Conservation (phyloP, 768 basidiomycete species). For the Infundibulicybe gibba region DNA sequence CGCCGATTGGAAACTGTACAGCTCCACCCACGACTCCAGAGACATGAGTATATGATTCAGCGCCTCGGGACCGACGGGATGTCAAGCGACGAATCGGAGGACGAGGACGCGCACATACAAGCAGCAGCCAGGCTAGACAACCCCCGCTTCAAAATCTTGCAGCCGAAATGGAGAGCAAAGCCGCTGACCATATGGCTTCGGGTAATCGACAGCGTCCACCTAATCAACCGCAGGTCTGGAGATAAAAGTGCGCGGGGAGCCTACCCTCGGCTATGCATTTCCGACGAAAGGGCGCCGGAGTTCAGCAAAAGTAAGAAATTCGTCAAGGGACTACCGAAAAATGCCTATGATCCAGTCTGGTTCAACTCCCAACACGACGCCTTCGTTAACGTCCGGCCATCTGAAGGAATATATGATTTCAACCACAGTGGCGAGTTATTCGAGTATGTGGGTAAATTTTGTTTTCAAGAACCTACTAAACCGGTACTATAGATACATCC, state of each 20-base stretch:
- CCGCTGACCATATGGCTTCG: constrained; percentile 11
- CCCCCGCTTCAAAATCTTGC: constrained; percentile 6
- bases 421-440: too few species aligned
- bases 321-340: constrained; percentile 9
- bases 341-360: too few species aligned
- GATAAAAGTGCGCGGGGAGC: constrained; percentile 4
- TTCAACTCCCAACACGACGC: too few species aligned
- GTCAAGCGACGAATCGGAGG: constrained; percentile 20
- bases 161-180: constrained; percentile 11
- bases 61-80: constrained; percentile 16
- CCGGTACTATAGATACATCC: too few species aligned
- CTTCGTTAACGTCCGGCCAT: too few species aligned
- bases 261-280: constrained; percentile 4
- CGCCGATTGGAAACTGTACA: constrained; percentile 3
- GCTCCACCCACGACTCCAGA: constrained; percentile 1
- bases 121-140: background rate
- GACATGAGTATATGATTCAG: constrained; percentile 13
- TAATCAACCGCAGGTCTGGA: background rate
- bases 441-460: constrained; percentile 1
- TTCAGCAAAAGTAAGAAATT: constrained; percentile 6
- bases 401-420: too few species aligned
- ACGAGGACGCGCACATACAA: background rate
- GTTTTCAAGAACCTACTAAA: too few species aligned
- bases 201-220: constrained; percentile 14
- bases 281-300: background rate